Base-by-base conservation (phyloP, 106 monocot genomes). In the Posidonia australis region DNA sequence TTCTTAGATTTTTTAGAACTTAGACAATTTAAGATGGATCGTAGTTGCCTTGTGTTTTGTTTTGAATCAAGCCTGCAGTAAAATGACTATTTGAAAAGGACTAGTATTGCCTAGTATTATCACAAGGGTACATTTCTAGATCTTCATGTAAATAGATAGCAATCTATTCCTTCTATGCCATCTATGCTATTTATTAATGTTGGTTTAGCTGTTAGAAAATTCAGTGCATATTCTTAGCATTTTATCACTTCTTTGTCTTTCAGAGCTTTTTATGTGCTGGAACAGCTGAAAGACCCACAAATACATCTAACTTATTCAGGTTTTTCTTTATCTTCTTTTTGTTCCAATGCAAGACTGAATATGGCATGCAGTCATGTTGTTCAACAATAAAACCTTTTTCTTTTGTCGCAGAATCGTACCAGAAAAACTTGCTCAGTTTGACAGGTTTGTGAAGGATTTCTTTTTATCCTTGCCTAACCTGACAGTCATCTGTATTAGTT, bases 401-500 rank as follows among this genome's bases (percentile, higher is more conserved):
- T 22, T 36, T 30, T 45, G n/a, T 44, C 42, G 19, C 75, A 94
- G 93, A 54, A 65, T 60, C 72, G 65, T 71, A 54, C 77, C 73
- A 62, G 74, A 68, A 64, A 86, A 70, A 31, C 63, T 85, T 27
- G 76, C 67, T 65, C 65, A 83, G 25, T 75, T 96, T 55, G 86
- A 90, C 74, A 67, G 74, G 56, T 78, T 63, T 80, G 82, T 96
- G 13, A 63, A 13, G 36, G 54, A 74, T 51, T 96, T 90, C 66
- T 96, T 70, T 51, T 13, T 67, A 36, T 52, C 52, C 31, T 72
- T 96, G 36, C 86, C 90, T 41, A 73, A 51, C 64, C 66, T 86
- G 53, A 74, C 94, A 46, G 62, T 84, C 23, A 24, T 96, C 12
- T 96, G 90, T 61, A 70, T 96, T 54, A 90, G 90, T 46, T 69